Base-by-base conservation (phyloP, 2,329 filamentous ascomycete genomes). In the Arthrobotrys sinensis region DNA sequence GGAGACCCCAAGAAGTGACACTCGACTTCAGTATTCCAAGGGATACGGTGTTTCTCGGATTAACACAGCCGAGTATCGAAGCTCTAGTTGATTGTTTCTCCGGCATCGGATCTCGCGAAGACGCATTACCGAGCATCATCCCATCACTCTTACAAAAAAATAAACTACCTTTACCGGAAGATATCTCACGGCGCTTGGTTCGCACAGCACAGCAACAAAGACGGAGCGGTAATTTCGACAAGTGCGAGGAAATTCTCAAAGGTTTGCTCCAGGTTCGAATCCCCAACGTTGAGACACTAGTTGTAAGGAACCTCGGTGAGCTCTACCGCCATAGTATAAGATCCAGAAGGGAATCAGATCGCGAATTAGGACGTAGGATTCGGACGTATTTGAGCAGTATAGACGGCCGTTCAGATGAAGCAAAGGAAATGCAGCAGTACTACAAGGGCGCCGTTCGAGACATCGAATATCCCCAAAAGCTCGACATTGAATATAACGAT, bases 311-410 rank as follows among this genome's bases (percentile, higher is more conserved):
- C 5, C 45, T 67, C 4, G 64, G 64, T 5, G 64, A 67, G 12
- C 64, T 67, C n/a, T 67, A 45, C 43, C 64, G 64, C 64, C 32
- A 12, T 10, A 43, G 34, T 32, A 55, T 43, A 4, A 45, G 34
- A n/a, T 67, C 64, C 4, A 32, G 12, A 6, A 55, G 55, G 4
- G 16, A 40, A 4, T 11, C 28, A 36, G 34, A 67, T 34, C 28
- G 19, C 12, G 34, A 53, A 11, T 16, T 67, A 2, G 64, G 46
- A 3, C 64, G 34, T 8, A 55, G 28, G 2, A 14, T 67, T 67
- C 6, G 34, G 14, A 34, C 7, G 0, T 19, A 55, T 19, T 21
- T 67, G 8, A 19, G 0, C 2, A 6, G 14, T 5, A 53, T 67
- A 11, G 19, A 3, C 2, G 14, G 24, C 11, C 14, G 7, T 10